Percentiles rank a stretch among this genome's conserved stretches.
Evolutionary conservation across 805 yeast species (phyloP).

Genomic region (Scheffersomyces stipitis): DNA sequence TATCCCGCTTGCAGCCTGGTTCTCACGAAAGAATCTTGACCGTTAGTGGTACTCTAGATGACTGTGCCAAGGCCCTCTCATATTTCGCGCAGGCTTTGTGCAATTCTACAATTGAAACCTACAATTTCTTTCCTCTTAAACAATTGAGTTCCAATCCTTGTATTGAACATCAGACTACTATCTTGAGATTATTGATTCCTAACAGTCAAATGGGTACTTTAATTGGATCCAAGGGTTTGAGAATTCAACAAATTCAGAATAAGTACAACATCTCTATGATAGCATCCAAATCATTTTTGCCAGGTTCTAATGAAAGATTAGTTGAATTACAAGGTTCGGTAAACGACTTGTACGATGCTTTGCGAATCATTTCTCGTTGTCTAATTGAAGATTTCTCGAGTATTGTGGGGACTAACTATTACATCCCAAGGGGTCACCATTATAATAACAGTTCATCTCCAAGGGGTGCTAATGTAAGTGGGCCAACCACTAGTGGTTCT

Average conservation of each 20-base stretch:
- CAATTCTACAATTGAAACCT: slow-evolving; percentile 39
- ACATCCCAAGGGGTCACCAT: slow-evolving; percentile 46
- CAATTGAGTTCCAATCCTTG: slow-evolving; percentile 54
- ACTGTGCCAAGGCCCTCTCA: slow-evolving; percentile 68
- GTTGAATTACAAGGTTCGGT: slow-evolving; percentile 86
- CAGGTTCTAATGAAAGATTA: slow-evolving; percentile 79
- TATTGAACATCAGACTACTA: slow-evolving; percentile 50
- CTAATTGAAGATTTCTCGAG: slow-evolving; percentile 72
- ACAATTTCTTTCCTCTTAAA: slow-evolving; percentile 59
- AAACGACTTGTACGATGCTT: slow-evolving; percentile 55
- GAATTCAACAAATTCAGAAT: slow-evolving; percentile 78
- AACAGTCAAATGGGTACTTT: slow-evolving; percentile 86
- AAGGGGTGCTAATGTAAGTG: neutral
- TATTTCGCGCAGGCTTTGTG: slow-evolving; percentile 67
- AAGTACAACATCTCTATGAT: slow-evolving; percentile 72
- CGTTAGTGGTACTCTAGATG: slow-evolving; percentile 69
- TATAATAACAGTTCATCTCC: slow-evolving; percentile 1
- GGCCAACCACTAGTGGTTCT: neutral
- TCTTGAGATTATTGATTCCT: slow-evolving; percentile 72
- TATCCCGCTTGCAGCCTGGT: slow-evolving; percentile 76
- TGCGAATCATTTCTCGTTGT: slow-evolving; percentile 64
- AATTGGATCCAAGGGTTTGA: slow-evolving; percentile 78
- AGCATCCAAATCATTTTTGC: slow-evolving; percentile 81
- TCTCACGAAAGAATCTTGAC: slow-evolving; percentile 82
- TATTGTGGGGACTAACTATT: slow-evolving; percentile 62